Percentiles rank a stretch among this genome's conserved stretches.
Evolutionary conservation across 1,284 basidiomycete genomes (phyloP).

Genomic region (Cutaneotrichosporon cutaneum): DNA sequence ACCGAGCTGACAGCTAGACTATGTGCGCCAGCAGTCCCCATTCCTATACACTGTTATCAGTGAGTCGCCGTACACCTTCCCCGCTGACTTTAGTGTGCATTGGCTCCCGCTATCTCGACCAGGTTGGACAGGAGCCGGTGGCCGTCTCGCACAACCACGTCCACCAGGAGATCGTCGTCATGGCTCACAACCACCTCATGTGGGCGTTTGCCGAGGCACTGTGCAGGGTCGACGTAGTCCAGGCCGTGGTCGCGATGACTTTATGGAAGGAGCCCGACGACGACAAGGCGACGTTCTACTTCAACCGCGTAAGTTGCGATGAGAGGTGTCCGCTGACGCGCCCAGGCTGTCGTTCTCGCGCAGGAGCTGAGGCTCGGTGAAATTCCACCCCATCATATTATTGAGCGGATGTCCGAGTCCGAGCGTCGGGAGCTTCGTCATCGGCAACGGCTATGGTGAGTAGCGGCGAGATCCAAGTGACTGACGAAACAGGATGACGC

Average conservation of each 20-base stretch:
- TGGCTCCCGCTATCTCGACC: slow-evolving; percentile 34
- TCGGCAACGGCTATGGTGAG: slow-evolving; percentile 39
- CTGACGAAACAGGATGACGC: slow-evolving; percentile 30
- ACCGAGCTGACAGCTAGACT: slow-evolving; percentile 21
- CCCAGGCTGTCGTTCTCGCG: slow-evolving; percentile 37
- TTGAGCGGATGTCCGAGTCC: slow-evolving; percentile 25
- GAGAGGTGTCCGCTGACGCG: background rate
- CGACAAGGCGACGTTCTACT: slow-evolving; percentile 42
- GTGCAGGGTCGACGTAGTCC: slow-evolving; percentile 33
- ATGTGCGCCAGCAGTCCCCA: slow-evolving; percentile 31
- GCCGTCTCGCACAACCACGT: slow-evolving; percentile 33
- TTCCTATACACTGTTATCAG: slow-evolving; percentile 40
- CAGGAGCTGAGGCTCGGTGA: slow-evolving; percentile 39
- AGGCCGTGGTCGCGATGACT: slow-evolving; percentile 34
- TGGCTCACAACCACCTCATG: slow-evolving; percentile 39
- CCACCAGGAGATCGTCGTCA: slow-evolving; percentile 38
- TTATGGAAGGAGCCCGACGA: slow-evolving; percentile 46
- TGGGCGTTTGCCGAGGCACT: slow-evolving; percentile 40
- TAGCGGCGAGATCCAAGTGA: background rate
- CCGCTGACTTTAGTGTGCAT: slow-evolving; percentile 30
- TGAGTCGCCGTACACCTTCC: slow-evolving; percentile 18
- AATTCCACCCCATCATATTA: slow-evolving; percentile 23
- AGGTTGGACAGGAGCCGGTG: slow-evolving; percentile 19
- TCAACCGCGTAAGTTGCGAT: slow-evolving; percentile 32
- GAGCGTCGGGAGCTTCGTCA: slow-evolving; percentile 29